Base-by-base conservation (phyloP, 257 asterid species). In the Fraxinus americana region DNA sequence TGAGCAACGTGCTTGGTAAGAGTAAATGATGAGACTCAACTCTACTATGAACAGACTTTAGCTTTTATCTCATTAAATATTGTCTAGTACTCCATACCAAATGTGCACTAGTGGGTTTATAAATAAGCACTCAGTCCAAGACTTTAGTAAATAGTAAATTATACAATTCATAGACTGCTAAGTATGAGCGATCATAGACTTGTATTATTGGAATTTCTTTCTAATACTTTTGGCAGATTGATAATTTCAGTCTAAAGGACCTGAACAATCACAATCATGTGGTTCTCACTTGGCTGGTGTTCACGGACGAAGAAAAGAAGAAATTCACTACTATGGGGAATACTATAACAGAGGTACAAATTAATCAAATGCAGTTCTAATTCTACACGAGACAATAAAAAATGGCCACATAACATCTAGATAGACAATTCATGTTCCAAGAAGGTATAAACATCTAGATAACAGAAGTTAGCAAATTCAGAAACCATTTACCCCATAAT, bases 381-480 rank as follows among this genome's bases (percentile, higher is more conserved):
- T 5, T 48, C n/a, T 48, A 4, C 4, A 19, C n/a, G n/a, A 48
- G 57, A 48, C n/a, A 14, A 4, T 14, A 48, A 19, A 48, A 14
- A 48, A 14, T 48, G 2, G 6, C n/a, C 57, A 48, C 57, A 48
- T 48, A 14, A 48, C 57, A 14, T 48, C 57, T 14, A 14, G 57
- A 48, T 48, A 48, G 57, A 48, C n/a, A 19, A 19, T 25, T 43
- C 65, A 17, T 8, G 1, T 43, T 48, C 65, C 36, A 57, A 7
- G 38, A 27, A 65, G 17, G 17, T 59, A 59, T 13, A 21, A 23
- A 35, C 39, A 35, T 35, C 29, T 27, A 41, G 29, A 66, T 25
- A 75, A 25, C 39, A 63, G 39, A 61, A 23, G 48, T 52, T 75
- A 25, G 61, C 78, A 36, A 75, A 63, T 61, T 75, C 29, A 52